These are phyloP conservation scores for Penicillium carneum DNA, from an alignment of 2,329 filamentous ascomycete species.

Conservation along the genomic window DNA sequence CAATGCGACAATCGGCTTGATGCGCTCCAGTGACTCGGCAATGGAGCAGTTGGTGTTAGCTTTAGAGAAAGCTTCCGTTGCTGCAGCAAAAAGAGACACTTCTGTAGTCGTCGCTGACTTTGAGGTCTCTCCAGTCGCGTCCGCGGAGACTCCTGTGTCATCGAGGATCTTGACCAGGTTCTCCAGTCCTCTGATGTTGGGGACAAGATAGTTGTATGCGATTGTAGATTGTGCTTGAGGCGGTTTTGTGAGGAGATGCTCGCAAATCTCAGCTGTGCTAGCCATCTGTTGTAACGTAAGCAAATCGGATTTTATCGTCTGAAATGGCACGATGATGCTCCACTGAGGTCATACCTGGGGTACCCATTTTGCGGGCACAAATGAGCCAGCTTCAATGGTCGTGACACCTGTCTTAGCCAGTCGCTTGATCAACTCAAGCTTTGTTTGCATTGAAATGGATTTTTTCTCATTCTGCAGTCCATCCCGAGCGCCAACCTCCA, in stretches of 20 bases:
- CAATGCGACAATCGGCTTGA: conserved; percentile 64
- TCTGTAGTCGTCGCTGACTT: conserved; percentile 55
- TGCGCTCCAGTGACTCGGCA: conserved; percentile 66
- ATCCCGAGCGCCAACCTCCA: conserved; percentile 63
- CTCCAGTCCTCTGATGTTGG: conserved; percentile 68
- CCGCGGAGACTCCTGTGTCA: conserved; percentile 45
- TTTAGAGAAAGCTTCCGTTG: conserved; percentile 69
- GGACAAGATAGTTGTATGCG: conserved; percentile 71
- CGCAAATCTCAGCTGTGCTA: conserved; percentile 67
- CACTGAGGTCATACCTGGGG: conserved; percentile 54
- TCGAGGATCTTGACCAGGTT: conserved; percentile 64
- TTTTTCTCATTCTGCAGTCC: conserved; percentile 63
- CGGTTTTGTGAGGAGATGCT: conserved; percentile 60
- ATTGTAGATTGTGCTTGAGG: conserved; percentile 61
- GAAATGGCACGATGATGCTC: no score
- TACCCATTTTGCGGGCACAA: conserved; percentile 63
- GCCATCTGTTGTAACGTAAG: conserved; percentile 61
- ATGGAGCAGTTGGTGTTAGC: conserved; percentile 72
- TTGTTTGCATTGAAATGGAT: conserved; percentile 57
- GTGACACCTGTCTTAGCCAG: conserved; percentile 58
- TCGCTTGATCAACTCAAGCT: conserved; percentile 58
- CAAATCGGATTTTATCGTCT: no score
- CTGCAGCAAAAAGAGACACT: conserved; percentile 70
- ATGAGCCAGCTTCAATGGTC: conserved; percentile 61
- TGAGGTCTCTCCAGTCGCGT: conserved; percentile 38